phyloP scores from a whole-genome alignment of 352 stramenopile species.

The Pythium plurisporium region DNA sequence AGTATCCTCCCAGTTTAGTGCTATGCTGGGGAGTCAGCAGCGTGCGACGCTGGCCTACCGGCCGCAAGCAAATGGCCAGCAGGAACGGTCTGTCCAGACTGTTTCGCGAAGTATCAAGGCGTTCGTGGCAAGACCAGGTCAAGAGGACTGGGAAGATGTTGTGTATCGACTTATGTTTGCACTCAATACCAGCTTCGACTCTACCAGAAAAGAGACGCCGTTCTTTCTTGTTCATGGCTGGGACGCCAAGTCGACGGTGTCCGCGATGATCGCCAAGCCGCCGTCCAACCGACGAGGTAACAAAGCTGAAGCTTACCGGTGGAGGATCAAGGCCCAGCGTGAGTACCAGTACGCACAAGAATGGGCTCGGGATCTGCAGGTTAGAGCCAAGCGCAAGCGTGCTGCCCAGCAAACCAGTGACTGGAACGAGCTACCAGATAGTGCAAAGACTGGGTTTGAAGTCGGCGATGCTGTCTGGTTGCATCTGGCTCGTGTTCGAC shows the following conservation, averaged over 20 bases:
- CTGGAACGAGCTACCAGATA: not conserved
- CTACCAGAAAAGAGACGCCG: slow-evolving; percentile 2
- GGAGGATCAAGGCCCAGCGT: not conserved
- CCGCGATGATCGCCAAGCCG: slow-evolving; percentile 4
- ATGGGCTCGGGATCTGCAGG: slow-evolving; percentile 6
- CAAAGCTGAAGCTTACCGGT: not conserved
- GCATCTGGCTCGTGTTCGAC: slow-evolving; percentile 7
- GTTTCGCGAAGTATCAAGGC: not conserved
- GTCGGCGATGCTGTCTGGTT: slow-evolving; percentile 12
- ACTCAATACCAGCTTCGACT: slow-evolving; percentile 12
- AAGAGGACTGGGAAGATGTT: slow-evolving; percentile 19
- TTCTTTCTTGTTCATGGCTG: slow-evolving; percentile 23
- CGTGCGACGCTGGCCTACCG: slow-evolving; percentile 14
- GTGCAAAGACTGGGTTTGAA: slow-evolving; percentile 10
- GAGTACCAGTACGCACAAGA: slow-evolving; percentile 3
- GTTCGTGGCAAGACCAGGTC: slow-evolving; percentile 1
- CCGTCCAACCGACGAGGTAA: slow-evolving; percentile 13
- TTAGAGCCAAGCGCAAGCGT: not conserved
- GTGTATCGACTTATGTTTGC: slow-evolving; percentile 18
- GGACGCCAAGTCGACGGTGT: slow-evolving; percentile 12
- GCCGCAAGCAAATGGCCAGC: slow-evolving; percentile 4
- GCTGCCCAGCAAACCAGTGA: not conserved
- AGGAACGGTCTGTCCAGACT: slow-evolving; percentile 17
- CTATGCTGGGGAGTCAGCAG: slow-evolving; percentile 15
- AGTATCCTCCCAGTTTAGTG: slow-evolving; percentile 12